Base-by-base conservation (phyloP, 495 filamentous ascomycete genomes). In the Trichoderma gamsii region DNA sequence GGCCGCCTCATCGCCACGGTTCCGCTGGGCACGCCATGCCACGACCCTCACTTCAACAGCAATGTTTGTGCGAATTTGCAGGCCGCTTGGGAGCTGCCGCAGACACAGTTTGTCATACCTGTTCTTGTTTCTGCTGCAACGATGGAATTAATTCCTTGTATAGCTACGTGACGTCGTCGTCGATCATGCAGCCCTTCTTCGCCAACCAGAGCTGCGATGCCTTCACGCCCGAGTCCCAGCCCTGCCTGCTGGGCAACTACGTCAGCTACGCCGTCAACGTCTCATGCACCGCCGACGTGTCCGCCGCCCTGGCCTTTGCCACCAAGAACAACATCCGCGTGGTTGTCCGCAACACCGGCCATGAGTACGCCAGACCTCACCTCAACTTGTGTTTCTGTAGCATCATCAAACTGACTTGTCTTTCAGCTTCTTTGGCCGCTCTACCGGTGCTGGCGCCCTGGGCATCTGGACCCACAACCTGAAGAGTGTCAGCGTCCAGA, bases 391-490 rank as follows among this genome's bases (percentile, higher is more conserved):
- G 29, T 64, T 13, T 35, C 27, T 16, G 8, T 38, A 35, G 35
- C 35, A 38, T 38, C 35, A 38, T 38, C 35, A 23, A 8, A 27
- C 32, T 41, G 23, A 23, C 23, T 21, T 61, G n/a, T 38, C 5
- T 41, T 23, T n/a, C 29, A 76, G 74, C 38, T 78, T 73, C 38
- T 74, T 81, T 38, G 81, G 80, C 0, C 74, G 76, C 23, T 80
- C 78, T 15, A 76, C 79, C 15, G 87, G 87, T 25, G 78, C 78
- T 29, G 85, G 86, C 25, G 79, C 82, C 16, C 74, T 90, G 11
- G 75, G 75, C 32, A 74, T 90, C 43, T 90, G 87, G 87, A 88
- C 85, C 0, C 85, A 88, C 67, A 76, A 85, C 27, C 72, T 90
- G 23, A 86, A 87, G 72, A 66, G 75, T 13, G 78, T 83, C 16